Percentiles rank a stretch among this genome's conserved stretches.
Evolutionary conservation across 1,139 yeast genomes (phyloP).

Genomic region (Zhuliangozyma blackwelliae): DNA sequence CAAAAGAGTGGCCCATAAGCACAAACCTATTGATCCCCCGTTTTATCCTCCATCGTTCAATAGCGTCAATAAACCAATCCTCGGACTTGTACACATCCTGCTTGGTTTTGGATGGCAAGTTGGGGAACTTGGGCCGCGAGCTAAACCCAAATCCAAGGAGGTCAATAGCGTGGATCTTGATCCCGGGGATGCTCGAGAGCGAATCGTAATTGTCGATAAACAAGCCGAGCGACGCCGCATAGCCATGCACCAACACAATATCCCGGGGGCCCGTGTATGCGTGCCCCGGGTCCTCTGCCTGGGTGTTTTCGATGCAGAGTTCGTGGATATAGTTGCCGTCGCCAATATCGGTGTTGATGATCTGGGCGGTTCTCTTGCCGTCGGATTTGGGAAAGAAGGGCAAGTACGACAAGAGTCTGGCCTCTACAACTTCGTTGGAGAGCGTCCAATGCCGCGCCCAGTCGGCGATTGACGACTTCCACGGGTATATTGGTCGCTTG

Average conservation of each 20-base stretch:
- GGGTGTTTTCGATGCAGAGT: slow-evolving; percentile 39
- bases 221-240: slow-evolving; percentile 45
- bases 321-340: slow-evolving; percentile 54
- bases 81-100: slow-evolving; percentile 49
- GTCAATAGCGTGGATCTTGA: slow-evolving; percentile 43
- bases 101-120: slow-evolving; percentile 24
- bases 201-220: slow-evolving; percentile 39
- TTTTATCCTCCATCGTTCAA: slow-evolving; percentile 78
- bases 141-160: slow-evolving; percentile 44
- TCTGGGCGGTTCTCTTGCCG: slow-evolving; percentile 43
- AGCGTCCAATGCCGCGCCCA: slow-evolving; percentile 26
- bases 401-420: slow-evolving; percentile 37
- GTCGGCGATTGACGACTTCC: slow-evolving; percentile 31
- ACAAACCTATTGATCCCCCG: slow-evolving; percentile 58
- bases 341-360: slow-evolving; percentile 48
- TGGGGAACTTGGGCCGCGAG: slow-evolving; percentile 39
- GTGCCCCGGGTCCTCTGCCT: slow-evolving; percentile 15
- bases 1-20: slow-evolving; percentile 87
- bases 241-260: slow-evolving; percentile 43
- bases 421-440: slow-evolving; percentile 30
- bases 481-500: slow-evolving; percentile 19
- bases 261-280: slow-evolving; percentile 15
- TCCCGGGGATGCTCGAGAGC: slow-evolving; percentile 38
- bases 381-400: slow-evolving; percentile 59
- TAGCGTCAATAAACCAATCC: slow-evolving; percentile 69